phyloP scores from a whole-genome alignment of 73 alveolate species.

The Paramecium caudatum region DNA sequence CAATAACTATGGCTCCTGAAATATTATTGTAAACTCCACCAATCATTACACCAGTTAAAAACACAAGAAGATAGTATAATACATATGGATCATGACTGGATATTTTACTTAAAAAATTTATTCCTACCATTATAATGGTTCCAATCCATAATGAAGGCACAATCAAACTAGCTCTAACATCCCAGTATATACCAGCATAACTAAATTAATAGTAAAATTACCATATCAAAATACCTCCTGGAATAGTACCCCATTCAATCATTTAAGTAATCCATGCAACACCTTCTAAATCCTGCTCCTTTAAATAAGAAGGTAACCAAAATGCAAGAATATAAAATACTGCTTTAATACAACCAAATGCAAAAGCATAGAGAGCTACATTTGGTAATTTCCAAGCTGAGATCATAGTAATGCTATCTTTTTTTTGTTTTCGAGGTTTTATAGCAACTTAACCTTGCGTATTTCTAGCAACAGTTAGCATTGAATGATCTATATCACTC shows the following conservation, averaged over 20 bases:
- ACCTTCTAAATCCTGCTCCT: background rate
- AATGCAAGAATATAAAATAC: slow-evolving; percentile 53
- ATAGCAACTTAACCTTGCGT: background rate
- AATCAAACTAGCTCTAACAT: slow-evolving; percentile 33
- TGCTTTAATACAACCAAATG: slow-evolving; percentile 64
- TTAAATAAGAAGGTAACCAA: slow-evolving; percentile 62
- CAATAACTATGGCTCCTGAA: slow-evolving; percentile 39
- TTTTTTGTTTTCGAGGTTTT: background rate
- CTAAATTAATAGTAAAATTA: background rate
- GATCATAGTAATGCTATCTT: slow-evolving; percentile 18
- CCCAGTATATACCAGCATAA: slow-evolving; percentile 59
- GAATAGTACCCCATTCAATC: slow-evolving; percentile 63
- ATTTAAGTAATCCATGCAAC: slow-evolving; percentile 38
- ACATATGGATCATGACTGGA: background rate
- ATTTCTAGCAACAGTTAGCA: slow-evolving; percentile 10
- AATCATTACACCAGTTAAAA: slow-evolving; percentile 24
- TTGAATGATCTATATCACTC: background rate
- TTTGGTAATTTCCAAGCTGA: slow-evolving; percentile 70
- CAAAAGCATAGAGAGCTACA: slow-evolving; percentile 63
- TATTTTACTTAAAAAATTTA: background rate
- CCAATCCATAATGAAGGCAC: slow-evolving; percentile 66
- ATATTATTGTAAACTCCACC: slow-evolving; percentile 59
- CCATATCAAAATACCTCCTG: slow-evolving; percentile 59
- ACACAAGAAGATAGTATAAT: slow-evolving; percentile 40
- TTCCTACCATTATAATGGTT: slow-evolving; percentile 43